phyloP scores from a whole-genome alignment of 805 yeast genomes.

The Sungouiozyma ichnusensis region DNA sequence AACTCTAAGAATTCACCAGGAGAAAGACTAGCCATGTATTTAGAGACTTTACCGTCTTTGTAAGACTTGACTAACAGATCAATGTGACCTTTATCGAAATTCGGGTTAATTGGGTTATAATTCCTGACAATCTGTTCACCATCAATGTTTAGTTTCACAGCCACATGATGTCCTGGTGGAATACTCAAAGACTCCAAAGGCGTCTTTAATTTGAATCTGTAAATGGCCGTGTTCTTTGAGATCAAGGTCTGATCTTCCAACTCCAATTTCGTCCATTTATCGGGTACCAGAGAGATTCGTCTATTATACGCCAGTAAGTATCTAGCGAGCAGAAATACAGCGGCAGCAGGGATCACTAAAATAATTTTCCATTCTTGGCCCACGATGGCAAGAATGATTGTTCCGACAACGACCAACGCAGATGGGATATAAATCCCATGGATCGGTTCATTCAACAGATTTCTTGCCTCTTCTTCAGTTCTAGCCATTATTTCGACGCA shows the following conservation, averaged over 20 bases:
- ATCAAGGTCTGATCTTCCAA: constrained; percentile 64
- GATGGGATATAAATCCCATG: constrained; percentile 71
- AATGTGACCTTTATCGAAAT: constrained; percentile 60
- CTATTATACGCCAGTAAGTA: constrained; percentile 29
- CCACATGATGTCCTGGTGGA: constrained; percentile 70
- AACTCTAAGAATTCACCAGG: constrained; percentile 61
- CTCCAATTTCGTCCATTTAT: constrained; percentile 56
- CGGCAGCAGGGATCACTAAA: constrained; percentile 29
- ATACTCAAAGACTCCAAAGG: constrained; percentile 52
- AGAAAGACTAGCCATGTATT: constrained; percentile 49
- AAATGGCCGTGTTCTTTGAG: constrained; percentile 59
- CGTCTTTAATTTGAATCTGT: constrained; percentile 55
- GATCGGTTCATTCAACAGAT: constrained; percentile 54
- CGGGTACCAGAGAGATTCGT: constrained; percentile 37
- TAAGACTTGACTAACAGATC: constrained; percentile 72
- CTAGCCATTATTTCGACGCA: constrained; percentile 1
- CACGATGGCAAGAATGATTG: constrained; percentile 40
- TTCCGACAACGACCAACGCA: constrained; percentile 50
- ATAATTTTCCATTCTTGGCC: constrained; percentile 24
- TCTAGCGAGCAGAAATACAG: constrained; percentile 32
- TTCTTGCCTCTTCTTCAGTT: constrained; percentile 21
- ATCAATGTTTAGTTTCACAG: constrained; percentile 37
- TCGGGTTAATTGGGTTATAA: constrained; percentile 68
- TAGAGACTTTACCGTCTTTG: constrained; percentile 59
- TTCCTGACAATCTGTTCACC: constrained; percentile 39